phyloP scores from a whole-genome alignment of 768 basidiomycete genomes.

The Boletus rex-veris region DNA sequence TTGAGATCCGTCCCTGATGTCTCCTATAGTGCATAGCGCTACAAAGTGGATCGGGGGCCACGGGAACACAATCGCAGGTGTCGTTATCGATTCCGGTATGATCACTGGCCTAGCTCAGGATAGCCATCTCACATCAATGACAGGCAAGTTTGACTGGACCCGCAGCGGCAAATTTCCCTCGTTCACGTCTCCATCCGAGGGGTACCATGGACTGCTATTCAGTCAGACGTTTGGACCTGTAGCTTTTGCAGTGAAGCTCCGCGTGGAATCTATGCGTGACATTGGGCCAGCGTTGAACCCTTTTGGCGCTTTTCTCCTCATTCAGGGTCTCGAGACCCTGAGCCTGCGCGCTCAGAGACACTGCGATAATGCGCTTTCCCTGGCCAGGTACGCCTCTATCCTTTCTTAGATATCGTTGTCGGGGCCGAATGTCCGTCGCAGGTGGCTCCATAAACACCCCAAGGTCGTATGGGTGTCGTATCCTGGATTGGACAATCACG shows the following conservation, averaged over 20 bases:
- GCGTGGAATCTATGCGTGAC: constrained; percentile 61
- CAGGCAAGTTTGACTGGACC: constrained; percentile 62
- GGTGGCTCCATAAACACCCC: constrained; percentile 13
- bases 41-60: constrained; percentile 87
- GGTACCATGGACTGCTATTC: constrained; percentile 71
- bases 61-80: constrained; percentile 76
- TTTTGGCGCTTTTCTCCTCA: constrained; percentile 67
- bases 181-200: constrained; percentile 71
- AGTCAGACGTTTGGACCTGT: constrained; percentile 61
- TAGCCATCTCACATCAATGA: background rate
- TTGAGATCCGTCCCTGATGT: background rate
- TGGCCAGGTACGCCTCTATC: constrained; percentile 45
- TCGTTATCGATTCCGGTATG: constrained; percentile 66
- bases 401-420: too few relatives aligned
- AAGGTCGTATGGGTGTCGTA: constrained; percentile 18
- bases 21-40: constrained; percentile 55
- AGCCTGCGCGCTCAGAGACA: constrained; percentile 70
- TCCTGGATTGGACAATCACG: constrained; percentile 8
- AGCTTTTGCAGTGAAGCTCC: constrained; percentile 66
- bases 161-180: constrained; percentile 66
- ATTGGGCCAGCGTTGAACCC: constrained; percentile 65
- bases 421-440: background rate
- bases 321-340: constrained; percentile 80
- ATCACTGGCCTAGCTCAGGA: too few relatives aligned
- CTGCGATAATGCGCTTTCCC: constrained; percentile 61